Evolutionary conservation across 495 filamentous ascomycete genomes (phyloP), one percentile per base, ranked within the genome.

Genomic region (Tuber umbilicatum): DNA sequence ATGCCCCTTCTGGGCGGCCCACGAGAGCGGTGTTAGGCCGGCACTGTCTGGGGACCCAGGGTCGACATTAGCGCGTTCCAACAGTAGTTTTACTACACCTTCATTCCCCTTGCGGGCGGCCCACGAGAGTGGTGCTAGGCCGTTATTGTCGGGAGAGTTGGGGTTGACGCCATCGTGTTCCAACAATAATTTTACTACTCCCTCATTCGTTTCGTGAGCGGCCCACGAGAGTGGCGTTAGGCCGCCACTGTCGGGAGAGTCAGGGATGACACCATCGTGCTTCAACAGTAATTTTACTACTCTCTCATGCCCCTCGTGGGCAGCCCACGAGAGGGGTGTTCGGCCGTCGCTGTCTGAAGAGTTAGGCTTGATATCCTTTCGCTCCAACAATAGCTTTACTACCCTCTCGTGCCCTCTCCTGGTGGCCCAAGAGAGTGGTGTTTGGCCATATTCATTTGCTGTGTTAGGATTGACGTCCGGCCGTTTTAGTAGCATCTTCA

Each of bases 381-480:
- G 75, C 31, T 73, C 74, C 31, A 80, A 76, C 41, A 83, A 71
- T 39, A 80, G 37, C 55, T 76, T 71, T n/a, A 82, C 78, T 35
- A 78, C 68, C 41, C 55, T 74, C 75, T 81, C 72, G 41, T 81
- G n/a, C 45, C 79, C 79, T 37, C 45, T 73, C 70, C 38, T 41
- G 40, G 72, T 78, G 70, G 78, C 79, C 64, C 55, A 77, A 40
- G 69, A 77, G n/a, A 84, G 74, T 50, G 82, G 81, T 16, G 83
- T 83, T 70, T 68, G 74, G 23, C 76, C 79, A 75, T 72, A 45
- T 2, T 64, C 67, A 71, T 83, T 81, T 31, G 68, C 78, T 23
- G 72, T 23, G 41, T 83, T 71, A 10, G 74, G 45, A 31, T 43
- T 31, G 12, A 74, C 76, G n/a, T 55, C 73, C 50, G 16, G 43